These are phyloP conservation scores for Phytophthora palmivora DNA, from an alignment of 352 stramenopile species.

Conservation along the genomic window DNA sequence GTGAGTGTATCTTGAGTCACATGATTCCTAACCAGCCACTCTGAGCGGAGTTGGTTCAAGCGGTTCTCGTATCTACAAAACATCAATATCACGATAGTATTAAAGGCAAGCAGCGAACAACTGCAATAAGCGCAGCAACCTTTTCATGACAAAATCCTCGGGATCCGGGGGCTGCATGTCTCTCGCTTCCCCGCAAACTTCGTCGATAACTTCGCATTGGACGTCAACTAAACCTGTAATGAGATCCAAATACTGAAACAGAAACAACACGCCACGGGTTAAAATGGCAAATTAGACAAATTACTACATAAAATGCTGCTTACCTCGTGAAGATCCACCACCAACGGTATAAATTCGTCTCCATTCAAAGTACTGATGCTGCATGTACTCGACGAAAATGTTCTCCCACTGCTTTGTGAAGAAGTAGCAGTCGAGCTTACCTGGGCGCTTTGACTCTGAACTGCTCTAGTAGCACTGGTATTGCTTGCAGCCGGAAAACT, in stretches of 20 bases:
- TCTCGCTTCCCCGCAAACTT: constrained; percentile 23
- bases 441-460: constrained; percentile 2
- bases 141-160: constrained; percentile 23
- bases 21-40: constrained; percentile 17
- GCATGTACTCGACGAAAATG: constrained; percentile 18
- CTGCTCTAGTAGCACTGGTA: not conserved
- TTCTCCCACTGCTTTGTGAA: constrained; percentile 14
- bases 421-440: constrained; percentile 6
- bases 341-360: constrained; percentile 1
- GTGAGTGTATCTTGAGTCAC: constrained; percentile 30
- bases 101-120: not conserved
- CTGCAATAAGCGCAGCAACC: not conserved
- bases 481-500: not conserved
- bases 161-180: constrained; percentile 7
- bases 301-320: not conserved
- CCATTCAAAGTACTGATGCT: constrained; percentile 15
- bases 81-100: not conserved
- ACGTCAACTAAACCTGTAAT: constrained; percentile 15
- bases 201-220: constrained; percentile 20
- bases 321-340: constrained; percentile 21
- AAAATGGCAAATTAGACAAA: not conserved
- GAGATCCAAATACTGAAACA: constrained; percentile 18
- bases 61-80: constrained; percentile 19
- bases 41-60: constrained; percentile 10
- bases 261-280: not conserved